Percentiles rank a stretch among this genome's conserved stretches.
phyloP scores from a whole-genome alignment of 2,329 filamentous ascomycete species.

The Fonsecaea nubica region DNA sequence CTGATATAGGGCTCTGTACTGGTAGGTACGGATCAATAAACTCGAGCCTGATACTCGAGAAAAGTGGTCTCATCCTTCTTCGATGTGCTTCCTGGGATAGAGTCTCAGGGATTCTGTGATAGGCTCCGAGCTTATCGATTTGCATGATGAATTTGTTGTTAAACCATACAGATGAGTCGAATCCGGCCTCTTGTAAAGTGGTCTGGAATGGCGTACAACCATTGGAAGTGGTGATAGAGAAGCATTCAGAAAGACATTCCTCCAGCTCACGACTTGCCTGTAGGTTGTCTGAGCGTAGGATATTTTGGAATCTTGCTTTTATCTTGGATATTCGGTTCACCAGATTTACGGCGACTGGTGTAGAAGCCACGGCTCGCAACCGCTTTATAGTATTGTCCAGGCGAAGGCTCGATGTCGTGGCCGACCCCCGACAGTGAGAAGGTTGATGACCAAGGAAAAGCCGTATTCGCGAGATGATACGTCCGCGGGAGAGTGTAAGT shows the following conservation, averaged over 20 bases:
- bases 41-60: constrained; percentile 22
- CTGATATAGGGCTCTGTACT: constrained; percentile 16
- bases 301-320: constrained; percentile 4
- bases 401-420: neutral
- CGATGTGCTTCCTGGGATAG: constrained; percentile 19
- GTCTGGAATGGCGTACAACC: constrained; percentile 13
- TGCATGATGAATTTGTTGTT: constrained; percentile 31
- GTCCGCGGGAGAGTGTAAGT: constrained; percentile 14
- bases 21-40: constrained; percentile 25
- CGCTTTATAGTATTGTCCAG: constrained; percentile 8
- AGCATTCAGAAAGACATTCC: constrained; percentile 16
- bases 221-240: constrained; percentile 23
- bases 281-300: neutral
- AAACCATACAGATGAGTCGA: constrained; percentile 21
- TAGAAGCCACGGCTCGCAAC: constrained; percentile 13
- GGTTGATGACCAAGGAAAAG: constrained; percentile 13
- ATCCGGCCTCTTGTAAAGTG: constrained; percentile 16
- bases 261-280: neutral
- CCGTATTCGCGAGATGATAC: constrained; percentile 22
- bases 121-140: constrained; percentile 37
- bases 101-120: constrained; percentile 28
- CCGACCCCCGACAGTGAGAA: neutral
- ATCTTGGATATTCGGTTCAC: constrained; percentile 7
- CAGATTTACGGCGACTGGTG: constrained; percentile 1
- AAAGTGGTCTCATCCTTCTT: constrained; percentile 11